Base-by-base conservation (phyloP, 768 basidiomycete species). In the Termitomyces sp. region DNA sequence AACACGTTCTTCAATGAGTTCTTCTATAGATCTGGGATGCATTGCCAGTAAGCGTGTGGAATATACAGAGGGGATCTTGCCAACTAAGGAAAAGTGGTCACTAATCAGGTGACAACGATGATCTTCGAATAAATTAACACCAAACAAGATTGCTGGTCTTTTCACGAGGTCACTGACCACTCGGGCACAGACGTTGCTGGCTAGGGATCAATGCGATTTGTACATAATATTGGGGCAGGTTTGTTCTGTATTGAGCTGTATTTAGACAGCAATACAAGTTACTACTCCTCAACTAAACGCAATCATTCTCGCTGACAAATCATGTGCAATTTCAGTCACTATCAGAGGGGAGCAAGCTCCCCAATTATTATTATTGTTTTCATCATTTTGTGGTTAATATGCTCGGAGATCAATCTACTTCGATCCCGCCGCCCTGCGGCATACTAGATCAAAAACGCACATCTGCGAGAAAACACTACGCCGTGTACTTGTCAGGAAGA, bases 341-440 rank as follows among this genome's bases (percentile, higher is more conserved):
- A n/a, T n/a, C n/a, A n/a, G n/a, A n/a, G n/a, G n/a, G n/a, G n/a
- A n/a, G n/a, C n/a, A n/a, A n/a, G n/a, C n/a, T n/a, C n/a, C n/a
- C n/a, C n/a, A n/a, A n/a, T n/a, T n/a, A n/a, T n/a, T n/a, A n/a
- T n/a, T n/a, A n/a, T n/a, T n/a, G n/a, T n/a, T n/a, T n/a, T 83
- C 88, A 88, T 90, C 87, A 87, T 86, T 88, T 16, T 39, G 6
- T 39, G 8, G n/a, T 39, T 28, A n/a, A n/a, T 29, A 28, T 33
- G 12, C 31, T 10, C 18, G 5, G 7, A 13, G n/a, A 41, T 22
- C 18, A n/a, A n/a, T 54, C 16, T 26, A 33, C 4, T 18, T 31
- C 2, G 0, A 29, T 10, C n/a, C 16, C 20, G 28, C 51, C 51
- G 51, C 36, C 48, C 51, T 13, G 51, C 51, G 51, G 51, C 24